Evolutionary conservation across 768 basidiomycete species (phyloP), one percentile per base, ranked within the genome.

Genomic region (Pleurotus pulmonarius): DNA sequence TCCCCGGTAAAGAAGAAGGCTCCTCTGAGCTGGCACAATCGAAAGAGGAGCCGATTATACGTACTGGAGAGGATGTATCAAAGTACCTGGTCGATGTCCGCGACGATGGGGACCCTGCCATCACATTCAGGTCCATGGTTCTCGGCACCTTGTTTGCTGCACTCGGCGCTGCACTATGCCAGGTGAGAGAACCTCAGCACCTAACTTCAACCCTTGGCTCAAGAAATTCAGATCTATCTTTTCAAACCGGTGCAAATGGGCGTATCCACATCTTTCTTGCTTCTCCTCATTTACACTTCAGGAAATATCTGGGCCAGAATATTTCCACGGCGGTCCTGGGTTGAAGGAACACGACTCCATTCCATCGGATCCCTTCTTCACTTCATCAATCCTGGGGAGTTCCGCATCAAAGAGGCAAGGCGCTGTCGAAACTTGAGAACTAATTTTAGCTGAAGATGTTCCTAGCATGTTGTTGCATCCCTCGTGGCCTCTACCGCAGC

Each of bases 401-500:
- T 84, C 61, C 62, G 65, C 5, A 60, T 87, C 56, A 86, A 87
- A 61, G 83, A 87, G 74, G 83, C 81, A 9, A 15, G 61, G 34
- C 24, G 24, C 8, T 34, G 8, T 48, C 15, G 15, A 8, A 34
- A 24, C 18, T 37, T 18, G 7, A 39, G 15, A 41, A 5, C 46
- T 47, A 9, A 37, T 49, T 16, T 22, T 49, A 25, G 11, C 24
- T 26, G 15, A 20, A 9, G 47, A 48, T 53, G 15, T 34, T 11
- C 4, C 8, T 56, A 86, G 84, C 84, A 86, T 61, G 83, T 79
- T 22, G 69, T 82, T 18, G 74, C 83, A 11, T 77, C 82, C 12
- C 67, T 86, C 9, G 74, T 85, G 4, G 81, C 84, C 4, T 79
- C 82, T 2, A 82, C 82, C 0, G 83, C 83, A 6, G 72, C 83